Percentiles rank a stretch among this genome's conserved stretches.
phyloP scores from a whole-genome alignment of 1,284 basidiomycete genomes.

The Inonotus obliquus region DNA sequence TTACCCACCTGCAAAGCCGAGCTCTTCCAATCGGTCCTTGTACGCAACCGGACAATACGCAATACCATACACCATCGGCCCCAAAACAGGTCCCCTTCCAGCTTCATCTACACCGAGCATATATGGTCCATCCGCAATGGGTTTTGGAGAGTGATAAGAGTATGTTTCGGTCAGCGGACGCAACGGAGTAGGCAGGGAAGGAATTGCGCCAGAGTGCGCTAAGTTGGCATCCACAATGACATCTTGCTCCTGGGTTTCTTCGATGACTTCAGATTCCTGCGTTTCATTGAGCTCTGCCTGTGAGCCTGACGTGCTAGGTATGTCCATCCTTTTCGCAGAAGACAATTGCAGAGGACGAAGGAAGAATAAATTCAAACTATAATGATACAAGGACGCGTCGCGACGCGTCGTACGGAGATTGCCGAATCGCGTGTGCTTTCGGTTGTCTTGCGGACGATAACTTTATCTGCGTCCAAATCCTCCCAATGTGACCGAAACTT shows the following conservation, averaged over 20 bases:
- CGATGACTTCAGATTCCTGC: constrained; percentile 2
- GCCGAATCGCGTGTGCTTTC: neutral
- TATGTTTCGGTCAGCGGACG: constrained; percentile 69
- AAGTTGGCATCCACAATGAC: constrained; percentile 6
- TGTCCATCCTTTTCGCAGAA: neutral
- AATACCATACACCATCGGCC: constrained; percentile 93
- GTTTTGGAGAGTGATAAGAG: constrained; percentile 73
- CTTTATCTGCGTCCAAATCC: neutral
- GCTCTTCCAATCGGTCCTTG: constrained; percentile 64
- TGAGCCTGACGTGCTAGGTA: neutral
- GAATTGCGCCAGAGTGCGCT: constrained; percentile 25
- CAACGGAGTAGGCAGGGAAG: constrained; percentile 52
- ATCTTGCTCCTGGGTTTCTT: neutral
- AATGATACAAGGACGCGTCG: constrained; percentile 7
- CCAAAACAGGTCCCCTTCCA: constrained; percentile 90
- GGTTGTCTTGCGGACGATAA: neutral
- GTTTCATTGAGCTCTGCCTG: neutral
- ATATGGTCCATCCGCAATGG: constrained; percentile 63
- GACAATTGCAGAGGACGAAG: neutral
- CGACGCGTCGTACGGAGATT: constrained; percentile 6
- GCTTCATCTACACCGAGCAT: constrained; percentile 97
- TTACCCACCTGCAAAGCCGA: constrained; percentile 83
- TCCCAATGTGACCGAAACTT: neutral
- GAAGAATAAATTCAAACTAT: neutral
- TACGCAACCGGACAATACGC: constrained; percentile 88